Conservation (phyloP, 352 stramenopile genomes). For the Pythium sp. region DNA sequence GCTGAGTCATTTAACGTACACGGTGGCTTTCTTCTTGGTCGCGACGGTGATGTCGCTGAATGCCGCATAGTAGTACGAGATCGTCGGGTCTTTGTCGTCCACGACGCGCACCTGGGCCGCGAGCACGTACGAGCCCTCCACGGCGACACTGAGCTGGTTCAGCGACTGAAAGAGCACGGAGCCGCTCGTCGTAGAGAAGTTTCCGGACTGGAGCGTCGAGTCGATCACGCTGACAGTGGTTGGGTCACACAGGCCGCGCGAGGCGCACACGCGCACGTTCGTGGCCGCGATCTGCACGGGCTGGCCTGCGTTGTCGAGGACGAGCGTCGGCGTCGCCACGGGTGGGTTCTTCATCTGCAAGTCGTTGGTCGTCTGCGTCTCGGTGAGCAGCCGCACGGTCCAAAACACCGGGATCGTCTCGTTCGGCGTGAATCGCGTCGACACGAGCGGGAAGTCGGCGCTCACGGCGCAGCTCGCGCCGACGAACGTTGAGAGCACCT, state of each 20-base stretch:
- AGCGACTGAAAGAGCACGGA: slow-evolving; percentile 41
- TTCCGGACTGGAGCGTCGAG: slow-evolving; percentile 32
- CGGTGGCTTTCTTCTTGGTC: neutral
- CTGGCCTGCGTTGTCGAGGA: slow-evolving; percentile 24
- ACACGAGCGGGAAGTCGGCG: slow-evolving; percentile 32
- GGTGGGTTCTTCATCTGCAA: slow-evolving; percentile 46
- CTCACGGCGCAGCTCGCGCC: slow-evolving; percentile 30
- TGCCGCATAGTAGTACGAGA: slow-evolving; percentile 52
- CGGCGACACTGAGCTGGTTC: slow-evolving; percentile 29
- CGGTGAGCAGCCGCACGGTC: slow-evolving; percentile 29
- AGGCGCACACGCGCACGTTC: slow-evolving; percentile 40
- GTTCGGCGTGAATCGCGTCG: slow-evolving; percentile 31
- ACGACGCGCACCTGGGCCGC: slow-evolving; percentile 42
- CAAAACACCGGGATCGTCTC: slow-evolving; percentile 47
- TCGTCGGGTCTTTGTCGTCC: slow-evolving; percentile 28
- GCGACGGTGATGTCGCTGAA: slow-evolving; percentile 41
- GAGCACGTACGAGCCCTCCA: slow-evolving; percentile 39
- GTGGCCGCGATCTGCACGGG: slow-evolving; percentile 45
- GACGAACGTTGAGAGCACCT: slow-evolving; percentile 22
- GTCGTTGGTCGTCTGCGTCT: slow-evolving; percentile 28
- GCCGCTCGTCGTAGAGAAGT: slow-evolving; percentile 35
- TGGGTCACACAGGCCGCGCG: slow-evolving; percentile 33
- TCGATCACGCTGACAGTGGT: slow-evolving; percentile 18
- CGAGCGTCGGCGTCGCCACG: slow-evolving; percentile 26
- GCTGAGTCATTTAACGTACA: slow-evolving; percentile 8